Percentiles rank a stretch among this genome's conserved stretches.
These are phyloP conservation scores for Mortierella sp. DNA, from an alignment of 371 early-diverging fungal genomes.

Conservation along the genomic window DNA sequence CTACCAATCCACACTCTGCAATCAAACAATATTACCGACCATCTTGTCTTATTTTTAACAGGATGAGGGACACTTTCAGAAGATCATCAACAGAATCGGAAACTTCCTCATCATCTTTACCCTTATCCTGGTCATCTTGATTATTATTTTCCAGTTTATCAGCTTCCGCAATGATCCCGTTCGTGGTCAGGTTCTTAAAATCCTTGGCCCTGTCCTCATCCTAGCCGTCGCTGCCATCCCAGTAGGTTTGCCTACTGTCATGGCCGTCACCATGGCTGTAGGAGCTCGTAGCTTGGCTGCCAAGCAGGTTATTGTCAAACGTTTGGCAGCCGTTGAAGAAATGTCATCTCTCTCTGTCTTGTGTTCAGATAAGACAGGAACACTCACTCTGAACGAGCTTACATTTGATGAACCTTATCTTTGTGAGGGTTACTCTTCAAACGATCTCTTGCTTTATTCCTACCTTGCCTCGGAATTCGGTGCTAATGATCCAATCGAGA, in stretches of 20 bases:
- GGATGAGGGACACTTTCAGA: conserved; percentile 91
- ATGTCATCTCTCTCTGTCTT: conserved; percentile 94
- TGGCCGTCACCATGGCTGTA: conserved; percentile 96
- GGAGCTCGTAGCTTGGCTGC: conserved; percentile 92
- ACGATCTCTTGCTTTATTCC: conserved; percentile 82
- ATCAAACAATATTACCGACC: too few species aligned
- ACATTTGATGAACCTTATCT: conserved; percentile 88
- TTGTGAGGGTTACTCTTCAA: conserved; percentile 73
- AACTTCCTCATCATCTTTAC: conserved; percentile 59
- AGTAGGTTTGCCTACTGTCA: conserved; percentile 93
- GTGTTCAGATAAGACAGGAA: conserved; percentile 98
- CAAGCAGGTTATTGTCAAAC: conserved; percentile 95
- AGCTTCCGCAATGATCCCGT: conserved; percentile 30
- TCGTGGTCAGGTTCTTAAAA: conserved; percentile 51
- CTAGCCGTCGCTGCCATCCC: conserved; percentile 95
- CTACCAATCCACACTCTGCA: too few species aligned
- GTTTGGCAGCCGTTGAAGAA: conserved; percentile 94
- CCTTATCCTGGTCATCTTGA: conserved; percentile 76
- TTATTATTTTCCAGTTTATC: conserved; percentile 75
- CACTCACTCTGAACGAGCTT: conserved; percentile 92
- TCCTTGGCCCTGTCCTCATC: conserved; percentile 64
- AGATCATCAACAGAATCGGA: conserved; percentile 54
- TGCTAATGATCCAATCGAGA: conserved; percentile 89
- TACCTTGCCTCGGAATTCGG: conserved; percentile 90
- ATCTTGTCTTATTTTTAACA: background rate